A percentile compares a stretch with the other conserved stretches of the same genome.
Conservation (phyloP, 1,284 basidiomycete species). For the Gymnopus androsaceus region DNA sequence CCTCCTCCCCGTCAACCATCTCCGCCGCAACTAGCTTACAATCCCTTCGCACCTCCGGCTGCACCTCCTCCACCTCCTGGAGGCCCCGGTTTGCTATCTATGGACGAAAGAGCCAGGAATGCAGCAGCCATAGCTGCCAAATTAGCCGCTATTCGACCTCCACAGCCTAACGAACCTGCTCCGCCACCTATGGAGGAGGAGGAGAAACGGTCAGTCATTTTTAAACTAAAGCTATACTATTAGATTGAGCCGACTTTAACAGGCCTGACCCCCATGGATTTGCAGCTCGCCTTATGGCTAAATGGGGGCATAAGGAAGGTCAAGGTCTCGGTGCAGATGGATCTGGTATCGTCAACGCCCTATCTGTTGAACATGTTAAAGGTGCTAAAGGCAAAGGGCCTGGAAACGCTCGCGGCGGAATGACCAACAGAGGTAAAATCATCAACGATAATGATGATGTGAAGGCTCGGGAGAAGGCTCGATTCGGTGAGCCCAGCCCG, state of each 20-base stretch:
- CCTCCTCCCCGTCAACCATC: constrained; percentile 35
- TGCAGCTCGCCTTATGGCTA: constrained; percentile 82
- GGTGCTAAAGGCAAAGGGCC: constrained; percentile 40
- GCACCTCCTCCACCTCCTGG: constrained; percentile 53
- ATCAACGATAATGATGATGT: constrained; percentile 85
- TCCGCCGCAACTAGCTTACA: constrained; percentile 56
- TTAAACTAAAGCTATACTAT: neutral
- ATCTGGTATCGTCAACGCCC: constrained; percentile 84
- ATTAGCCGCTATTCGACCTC: constrained; percentile 57
- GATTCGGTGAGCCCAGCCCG: constrained; percentile 87
- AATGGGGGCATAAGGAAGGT: constrained; percentile 93
- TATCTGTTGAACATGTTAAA: constrained; percentile 76
- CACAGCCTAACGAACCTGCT: constrained; percentile 29
- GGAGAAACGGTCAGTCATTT: constrained; percentile 9
- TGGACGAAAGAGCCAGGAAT: constrained; percentile 71
- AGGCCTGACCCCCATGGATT: constrained; percentile 72
- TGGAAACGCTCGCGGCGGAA: constrained; percentile 34
- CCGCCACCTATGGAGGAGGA: neutral
- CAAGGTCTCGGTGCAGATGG: constrained; percentile 85
- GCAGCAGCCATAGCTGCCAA: constrained; percentile 82
- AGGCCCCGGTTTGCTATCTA: constrained; percentile 32
- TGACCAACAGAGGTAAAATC: constrained; percentile 78
- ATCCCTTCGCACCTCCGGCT: constrained; percentile 66
- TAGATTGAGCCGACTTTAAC: neutral
- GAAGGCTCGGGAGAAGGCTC: constrained; percentile 64